These are phyloP conservation scores for Circinella umbellata DNA, from an alignment of 371 early-diverging fungal genomes.

Conservation along the genomic window DNA sequence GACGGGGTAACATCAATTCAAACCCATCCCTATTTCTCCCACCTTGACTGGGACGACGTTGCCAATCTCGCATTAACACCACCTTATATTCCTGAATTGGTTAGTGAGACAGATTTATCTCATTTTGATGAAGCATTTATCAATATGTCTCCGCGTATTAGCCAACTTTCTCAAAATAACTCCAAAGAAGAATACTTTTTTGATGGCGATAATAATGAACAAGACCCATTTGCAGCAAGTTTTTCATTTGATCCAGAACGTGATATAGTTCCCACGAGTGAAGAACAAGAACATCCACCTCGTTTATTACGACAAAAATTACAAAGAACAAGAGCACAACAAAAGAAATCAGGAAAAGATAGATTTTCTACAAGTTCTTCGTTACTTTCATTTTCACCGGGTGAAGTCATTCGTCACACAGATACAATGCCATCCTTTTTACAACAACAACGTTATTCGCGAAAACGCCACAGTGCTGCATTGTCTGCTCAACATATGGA, in stretches of 20 bases:
- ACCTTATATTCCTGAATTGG: constrained; percentile 55
- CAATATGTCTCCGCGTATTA: constrained; percentile 57
- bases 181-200: constrained; percentile 28
- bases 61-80: constrained; percentile 56
- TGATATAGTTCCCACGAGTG: constrained; percentile 7
- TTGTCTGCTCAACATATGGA: constrained; percentile 17
- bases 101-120: constrained; percentile 55
- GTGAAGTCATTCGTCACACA: constrained; percentile 30
- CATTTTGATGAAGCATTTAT: constrained; percentile 71
- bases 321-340: constrained; percentile 19
- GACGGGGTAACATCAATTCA: constrained; percentile 70
- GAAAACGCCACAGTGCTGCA: constrained; percentile 41
- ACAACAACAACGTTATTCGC: constrained; percentile 11
- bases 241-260: constrained; percentile 32
- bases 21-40: constrained; percentile 66
- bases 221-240: constrained; percentile 36
- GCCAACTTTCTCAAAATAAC: constrained; percentile 25
- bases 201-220: constrained; percentile 12
- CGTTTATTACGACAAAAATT: constrained; percentile 12
- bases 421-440: constrained; percentile 27
- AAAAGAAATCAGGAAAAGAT: constrained; percentile 15
- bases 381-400: constrained; percentile 21
- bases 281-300: constrained; percentile 6
- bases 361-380: constrained; percentile 33
- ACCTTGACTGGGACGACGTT: constrained; percentile 73